Conservation (phyloP, 257 asterid species). For the Gardenia jasminoides region DNA sequence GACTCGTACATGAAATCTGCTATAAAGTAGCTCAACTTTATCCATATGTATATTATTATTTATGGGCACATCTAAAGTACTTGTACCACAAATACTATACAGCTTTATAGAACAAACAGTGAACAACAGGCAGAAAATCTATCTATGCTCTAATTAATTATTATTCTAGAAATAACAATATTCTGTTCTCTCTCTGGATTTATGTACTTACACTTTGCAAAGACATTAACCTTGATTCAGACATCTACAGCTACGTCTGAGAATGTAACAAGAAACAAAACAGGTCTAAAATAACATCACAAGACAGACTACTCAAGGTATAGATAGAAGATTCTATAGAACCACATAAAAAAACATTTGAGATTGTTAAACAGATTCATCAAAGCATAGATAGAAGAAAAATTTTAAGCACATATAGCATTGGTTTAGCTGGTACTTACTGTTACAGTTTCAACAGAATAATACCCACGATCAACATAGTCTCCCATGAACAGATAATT, state of each 20-base stretch:
- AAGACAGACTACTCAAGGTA: background rate
- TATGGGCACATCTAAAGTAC: background rate
- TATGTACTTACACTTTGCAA: background rate
- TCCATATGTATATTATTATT: background rate
- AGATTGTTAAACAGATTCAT: background rate
- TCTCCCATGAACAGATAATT: slow-evolving; percentile 94
- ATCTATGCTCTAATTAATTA: background rate
- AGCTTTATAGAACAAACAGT: background rate
- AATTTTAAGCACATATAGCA: background rate
- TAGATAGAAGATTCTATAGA: background rate
- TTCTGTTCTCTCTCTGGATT: background rate
- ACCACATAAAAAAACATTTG: background rate
- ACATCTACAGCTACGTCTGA: background rate
- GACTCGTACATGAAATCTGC: background rate
- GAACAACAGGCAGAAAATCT: background rate
- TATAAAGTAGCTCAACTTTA: background rate
- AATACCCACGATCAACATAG: slow-evolving; percentile 94
- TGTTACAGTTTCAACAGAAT: slow-evolving; percentile 91
- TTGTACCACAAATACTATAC: background rate
- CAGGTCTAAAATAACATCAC: background rate
- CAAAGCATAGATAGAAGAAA: background rate
- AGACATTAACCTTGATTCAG: background rate
- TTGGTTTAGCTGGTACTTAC: slow-evolving; percentile 50
- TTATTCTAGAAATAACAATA: background rate
- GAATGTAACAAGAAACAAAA: background rate